Percentiles rank a stretch among this genome's conserved stretches.
Conservation (phyloP, 768 basidiomycete genomes). For the Amanita brunnescens region DNA sequence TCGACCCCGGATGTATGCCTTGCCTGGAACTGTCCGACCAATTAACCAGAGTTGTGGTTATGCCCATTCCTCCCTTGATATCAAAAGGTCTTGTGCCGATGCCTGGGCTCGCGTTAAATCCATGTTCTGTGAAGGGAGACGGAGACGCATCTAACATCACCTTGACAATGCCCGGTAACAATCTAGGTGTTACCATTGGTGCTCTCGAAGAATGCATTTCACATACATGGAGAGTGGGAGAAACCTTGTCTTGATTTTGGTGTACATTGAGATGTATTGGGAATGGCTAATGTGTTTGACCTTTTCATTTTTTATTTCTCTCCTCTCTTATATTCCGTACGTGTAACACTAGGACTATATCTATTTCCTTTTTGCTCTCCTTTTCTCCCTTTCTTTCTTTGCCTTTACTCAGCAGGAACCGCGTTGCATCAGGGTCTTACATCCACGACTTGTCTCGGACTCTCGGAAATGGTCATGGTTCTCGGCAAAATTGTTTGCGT, state of each 20-base stretch:
- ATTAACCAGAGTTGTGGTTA: too few species aligned
- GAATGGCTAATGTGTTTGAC: slow-evolving; percentile 1
- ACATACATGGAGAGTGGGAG: slow-evolving; percentile 4
- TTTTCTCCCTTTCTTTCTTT: not conserved
- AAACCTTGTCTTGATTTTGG: not conserved
- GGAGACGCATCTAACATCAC: not conserved
- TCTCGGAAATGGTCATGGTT: not conserved
- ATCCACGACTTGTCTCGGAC: not conserved
- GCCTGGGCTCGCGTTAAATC: not conserved
- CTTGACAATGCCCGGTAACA: not conserved
- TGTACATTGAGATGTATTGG: slow-evolving; percentile 3
- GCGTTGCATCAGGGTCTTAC: not conserved
- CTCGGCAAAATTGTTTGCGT: not conserved
- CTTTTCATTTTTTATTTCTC: slow-evolving; percentile 12
- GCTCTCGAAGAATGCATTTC: not conserved
- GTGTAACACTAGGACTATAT: not conserved
- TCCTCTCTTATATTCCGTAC: slow-evolving; percentile 14
- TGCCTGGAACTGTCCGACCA: slow-evolving; percentile 10
- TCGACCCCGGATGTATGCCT: slow-evolving; percentile 7
- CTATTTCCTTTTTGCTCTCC: not conserved
- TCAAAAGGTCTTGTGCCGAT: not conserved
- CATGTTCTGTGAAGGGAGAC: not conserved
- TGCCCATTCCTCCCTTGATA: not conserved
- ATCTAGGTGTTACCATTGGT: not conserved
- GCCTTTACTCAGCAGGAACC: not conserved